Evolutionary conservation across 139 green algal species (phyloP).

Genomic region (Chlamydomonas incerta): DNA sequence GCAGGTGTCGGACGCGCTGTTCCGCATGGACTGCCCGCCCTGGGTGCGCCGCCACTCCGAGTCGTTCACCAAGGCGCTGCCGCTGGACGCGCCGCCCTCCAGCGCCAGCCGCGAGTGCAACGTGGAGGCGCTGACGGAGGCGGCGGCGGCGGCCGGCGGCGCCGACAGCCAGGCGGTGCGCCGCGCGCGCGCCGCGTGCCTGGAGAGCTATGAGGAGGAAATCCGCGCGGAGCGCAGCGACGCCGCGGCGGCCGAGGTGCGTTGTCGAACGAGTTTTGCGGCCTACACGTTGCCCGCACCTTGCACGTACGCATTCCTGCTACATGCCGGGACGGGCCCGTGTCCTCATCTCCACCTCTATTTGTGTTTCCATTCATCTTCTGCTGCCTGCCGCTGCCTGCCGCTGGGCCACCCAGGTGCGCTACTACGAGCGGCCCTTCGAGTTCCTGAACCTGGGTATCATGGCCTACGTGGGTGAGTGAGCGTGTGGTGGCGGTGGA

Average conservation of each 20-base stretch:
- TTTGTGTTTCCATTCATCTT: too few relatives aligned
- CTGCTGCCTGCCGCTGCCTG: too few relatives aligned
- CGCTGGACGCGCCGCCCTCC: not conserved
- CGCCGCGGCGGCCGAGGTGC: not conserved
- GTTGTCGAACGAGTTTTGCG: too few relatives aligned
- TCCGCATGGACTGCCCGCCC: constrained; percentile 18
- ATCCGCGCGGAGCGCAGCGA: not conserved
- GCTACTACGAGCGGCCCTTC: constrained; percentile 50
- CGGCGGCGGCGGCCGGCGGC: constrained; percentile 2
- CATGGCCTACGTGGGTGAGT: constrained; percentile 74
- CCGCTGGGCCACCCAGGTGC: not conserved
- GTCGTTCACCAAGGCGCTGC: not conserved
- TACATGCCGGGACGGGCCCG: too few relatives aligned
- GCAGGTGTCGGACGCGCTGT: constrained; percentile 14
- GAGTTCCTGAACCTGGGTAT: constrained; percentile 74
- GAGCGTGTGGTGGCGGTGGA: not conserved
- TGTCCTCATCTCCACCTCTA: too few relatives aligned
- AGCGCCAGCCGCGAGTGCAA: not conserved
- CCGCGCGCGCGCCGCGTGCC: not conserved
- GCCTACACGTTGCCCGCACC: too few relatives aligned
- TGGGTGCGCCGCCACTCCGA: constrained; percentile 16
- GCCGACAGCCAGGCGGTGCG: not conserved
- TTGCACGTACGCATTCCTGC: too few relatives aligned
- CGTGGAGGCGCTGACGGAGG: not conserved
- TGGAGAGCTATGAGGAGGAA: not conserved